phyloP scores from a whole-genome alignment of 2,329 filamentous ascomycete species.

The Elsinoe ampelina region DNA sequence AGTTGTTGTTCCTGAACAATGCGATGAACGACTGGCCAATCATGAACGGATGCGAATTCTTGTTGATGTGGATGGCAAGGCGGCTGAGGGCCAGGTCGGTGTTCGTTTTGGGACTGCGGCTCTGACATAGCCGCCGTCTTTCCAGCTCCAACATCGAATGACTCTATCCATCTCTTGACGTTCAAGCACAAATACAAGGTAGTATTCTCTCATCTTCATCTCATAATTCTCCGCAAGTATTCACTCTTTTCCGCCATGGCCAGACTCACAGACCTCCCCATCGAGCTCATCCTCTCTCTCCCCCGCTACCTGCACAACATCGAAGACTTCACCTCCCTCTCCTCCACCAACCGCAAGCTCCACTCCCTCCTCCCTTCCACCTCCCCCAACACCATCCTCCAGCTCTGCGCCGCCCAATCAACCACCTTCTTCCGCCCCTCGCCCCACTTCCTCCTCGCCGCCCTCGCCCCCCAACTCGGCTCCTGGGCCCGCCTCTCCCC shows the following conservation, averaged over 20 bases:
- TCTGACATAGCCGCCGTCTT: not conserved
- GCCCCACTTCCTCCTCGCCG: slow-evolving; percentile 29
- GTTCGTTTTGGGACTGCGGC: not conserved
- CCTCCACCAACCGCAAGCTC: slow-evolving; percentile 21
- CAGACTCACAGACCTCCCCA: not conserved
- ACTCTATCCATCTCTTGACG: too few relatives aligned
- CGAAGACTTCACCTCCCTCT: slow-evolving; percentile 24
- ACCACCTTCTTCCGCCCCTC: slow-evolving; percentile 31
- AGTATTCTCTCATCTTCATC: too few relatives aligned
- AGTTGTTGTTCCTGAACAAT: too few relatives aligned
- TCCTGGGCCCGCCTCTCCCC: slow-evolving; percentile 26
- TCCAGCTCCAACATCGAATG: too few relatives aligned
- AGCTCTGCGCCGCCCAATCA: slow-evolving; percentile 26
- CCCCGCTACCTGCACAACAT: slow-evolving; percentile 24
- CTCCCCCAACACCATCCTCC: slow-evolving; percentile 24
- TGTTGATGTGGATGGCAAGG: not conserved
- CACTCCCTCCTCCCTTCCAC: slow-evolving; percentile 19
- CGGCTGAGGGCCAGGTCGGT: not conserved
- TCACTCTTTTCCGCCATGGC: not conserved
- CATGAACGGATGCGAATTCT: not conserved
- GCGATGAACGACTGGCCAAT: too few relatives aligned
- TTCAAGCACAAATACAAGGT: too few relatives aligned
- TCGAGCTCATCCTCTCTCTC: slow-evolving; percentile 11
- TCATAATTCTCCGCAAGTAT: too few relatives aligned
- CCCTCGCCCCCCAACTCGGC: slow-evolving; percentile 26